Evolutionary conservation across 2,329 filamentous ascomycete genomes (phyloP), one percentile per base, ranked within the genome.

Genomic region (Hypoxylon sp.): DNA sequence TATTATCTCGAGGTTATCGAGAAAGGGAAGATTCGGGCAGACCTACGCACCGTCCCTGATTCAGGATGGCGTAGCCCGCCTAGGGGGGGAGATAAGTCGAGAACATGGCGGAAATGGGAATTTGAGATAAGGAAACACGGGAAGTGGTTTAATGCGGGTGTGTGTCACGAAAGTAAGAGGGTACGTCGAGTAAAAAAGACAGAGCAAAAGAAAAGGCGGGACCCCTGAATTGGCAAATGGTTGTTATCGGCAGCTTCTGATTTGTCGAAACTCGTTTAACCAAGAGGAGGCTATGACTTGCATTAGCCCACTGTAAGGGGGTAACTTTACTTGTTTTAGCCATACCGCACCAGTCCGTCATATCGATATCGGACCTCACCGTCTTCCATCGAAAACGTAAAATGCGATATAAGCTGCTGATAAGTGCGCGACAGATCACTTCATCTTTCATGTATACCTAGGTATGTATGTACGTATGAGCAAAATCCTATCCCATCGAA

Each of bases 111-210:
- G 65, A 25, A 65, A 63, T 51, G 23, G 38, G 21, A 50, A 48
- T 45, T 45, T 50, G n/a, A 69, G 68, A 70, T 70, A 70, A 70
- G 68, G 60, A 56, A 65, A 63, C 38, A 58, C 43, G 58, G 68
- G 38, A 65, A 65, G 59, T 65, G 41, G 46, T 59, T 49, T 50
- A 60, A 63, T 63, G 62, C 63, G 55, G 68, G 61, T 66, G 61
- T 65, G 36, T 21, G 48, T 52, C 43, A 63, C 19, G 57, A 64
- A 43, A 32, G 36, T 63, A 28, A 65, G 62, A 70, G 67, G 64
- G 64, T 67, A 60, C 19, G 41, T 53, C 13, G 49, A 64, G 55
- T 55, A 63, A 68, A 64, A 53, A 32, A 48, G 23, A 49, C 28
- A 7, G 11, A 53, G 59, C 17, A 34, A 38, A 49, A 56, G 41